A percentile compares a stretch with the other conserved stretches of the same genome.
Evolutionary conservation across 2,329 filamentous ascomycete genomes (phyloP).

Genomic region (Fusarium floridanum): DNA sequence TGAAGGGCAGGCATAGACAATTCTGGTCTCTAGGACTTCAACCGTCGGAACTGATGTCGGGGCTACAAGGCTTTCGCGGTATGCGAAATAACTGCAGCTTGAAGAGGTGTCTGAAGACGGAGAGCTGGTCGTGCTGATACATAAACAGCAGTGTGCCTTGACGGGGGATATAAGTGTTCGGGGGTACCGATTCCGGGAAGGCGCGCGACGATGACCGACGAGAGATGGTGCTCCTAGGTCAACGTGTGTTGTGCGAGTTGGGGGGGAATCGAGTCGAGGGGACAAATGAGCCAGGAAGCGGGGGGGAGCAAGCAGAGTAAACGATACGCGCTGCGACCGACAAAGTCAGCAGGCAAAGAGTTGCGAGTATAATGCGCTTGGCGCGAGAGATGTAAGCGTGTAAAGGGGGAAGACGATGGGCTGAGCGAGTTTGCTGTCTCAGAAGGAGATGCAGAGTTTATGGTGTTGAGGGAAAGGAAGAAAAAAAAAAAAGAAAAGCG

Average conservation of each 20-base stretch:
- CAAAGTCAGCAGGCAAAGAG: slow-evolving; percentile 44
- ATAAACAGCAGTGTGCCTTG: slow-evolving; percentile 78
- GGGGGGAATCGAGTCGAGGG: neutral
- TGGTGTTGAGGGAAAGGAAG: slow-evolving; percentile 38
- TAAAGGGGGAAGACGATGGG: slow-evolving; percentile 23
- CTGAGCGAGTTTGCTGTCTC: slow-evolving; percentile 41
- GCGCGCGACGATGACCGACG: slow-evolving; percentile 25
- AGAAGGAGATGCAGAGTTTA: slow-evolving; percentile 41
- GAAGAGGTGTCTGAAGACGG: slow-evolving; percentile 95
- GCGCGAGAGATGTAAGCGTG: slow-evolving; percentile 25
- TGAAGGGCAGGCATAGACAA: slow-evolving; percentile 69
- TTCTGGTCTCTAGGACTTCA: slow-evolving; percentile 69
- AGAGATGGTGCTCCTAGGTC: slow-evolving; percentile 26
- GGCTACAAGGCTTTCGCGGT: slow-evolving; percentile 93
- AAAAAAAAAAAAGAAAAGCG: slow-evolving; percentile 27
- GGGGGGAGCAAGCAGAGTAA: slow-evolving; percentile 12
- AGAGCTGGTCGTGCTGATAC: slow-evolving; percentile 94
- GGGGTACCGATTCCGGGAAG: slow-evolving; percentile 39
- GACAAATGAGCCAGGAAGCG: slow-evolving; percentile 18
- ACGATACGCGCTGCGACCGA: slow-evolving; percentile 46
- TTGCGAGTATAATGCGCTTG: slow-evolving; percentile 35
- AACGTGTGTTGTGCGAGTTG: slow-evolving; percentile 21
- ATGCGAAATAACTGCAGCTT: slow-evolving; percentile 98
- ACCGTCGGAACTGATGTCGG: slow-evolving; percentile 91
- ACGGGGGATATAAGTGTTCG: slow-evolving; percentile 49